Base-by-base conservation (phyloP, 148 eudicot species). In the Arbutus unedo region DNA sequence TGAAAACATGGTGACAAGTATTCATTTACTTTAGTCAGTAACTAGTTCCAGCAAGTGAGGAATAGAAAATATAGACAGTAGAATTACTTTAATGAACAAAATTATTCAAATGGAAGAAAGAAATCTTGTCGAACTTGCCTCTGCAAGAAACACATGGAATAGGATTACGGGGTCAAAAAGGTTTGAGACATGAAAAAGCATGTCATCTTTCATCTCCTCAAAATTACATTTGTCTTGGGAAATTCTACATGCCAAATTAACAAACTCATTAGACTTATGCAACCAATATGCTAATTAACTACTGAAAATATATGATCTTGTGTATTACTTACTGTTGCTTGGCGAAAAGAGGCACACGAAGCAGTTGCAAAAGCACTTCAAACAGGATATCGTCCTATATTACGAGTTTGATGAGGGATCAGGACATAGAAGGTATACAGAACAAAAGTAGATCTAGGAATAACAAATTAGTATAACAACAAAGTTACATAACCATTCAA, bases 381-480 rank as follows among this genome's bases (percentile, higher is more conserved):
- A 96, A 96, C 81, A 96, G 84, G 84, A 94, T 81, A 86, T 96
- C 98, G 84, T 96, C 99, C 98, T 93, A 79, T 54, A 79, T 53
- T 41, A 87, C 59, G 19, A 85, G 4, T 62, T 64, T 70, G 72
- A 59, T 50, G n/a, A 73, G 31, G 21, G 44, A 77, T 82, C 74
- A 88, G 85, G 23, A 84, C 15, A 67, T 64, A 66, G 15, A 53
- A 86, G 56, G 44, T 72, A 70, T 67, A 15, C 10, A 48, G 66
- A 82, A 81, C 66, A 25, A 54, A 4, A 38, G 3, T 51, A 21
- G 6, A 13, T 76, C 62, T 25, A 79, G 45, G 57, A 79, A 64
- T 21, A 64, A 48, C 3, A 31, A 64, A 64, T 23, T 43, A 57
- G 15, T 8, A 59, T 3, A 44, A 56, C 47, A 68, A 38, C 48